Base-by-base conservation (phyloP, 2,329 filamentous ascomycete genomes). In the Xylaria sp. region DNA sequence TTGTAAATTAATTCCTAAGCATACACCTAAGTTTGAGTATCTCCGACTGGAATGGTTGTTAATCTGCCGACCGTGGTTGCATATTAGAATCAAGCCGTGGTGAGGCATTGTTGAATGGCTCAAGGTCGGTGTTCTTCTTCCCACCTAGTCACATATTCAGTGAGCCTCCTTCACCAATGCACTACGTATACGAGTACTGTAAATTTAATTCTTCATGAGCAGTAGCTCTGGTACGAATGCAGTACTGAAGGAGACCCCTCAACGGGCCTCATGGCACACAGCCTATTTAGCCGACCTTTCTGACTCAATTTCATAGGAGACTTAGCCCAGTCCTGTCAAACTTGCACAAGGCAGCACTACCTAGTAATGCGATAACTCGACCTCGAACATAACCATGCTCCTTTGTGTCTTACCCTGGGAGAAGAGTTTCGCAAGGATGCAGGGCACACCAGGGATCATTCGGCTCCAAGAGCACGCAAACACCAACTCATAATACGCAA, bases 281-380 rank as follows among this genome's bases (percentile, higher is more conserved):
- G 46, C 34, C 49, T 54, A 37, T 34, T 46, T 18, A 7, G 6
- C 9, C 4, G 11, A 11, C n/a, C 8, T 2, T 16, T 13, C 34
- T 2, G 13, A 11, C 30, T 35, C 39, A 18, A 30, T 49, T 13
- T 9, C 42, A 11, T 16, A 7, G 6, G 10, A 34, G 5, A 42
- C 19, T 34, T 18, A 55, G 34, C n/a, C 37, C 44, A 5, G 50
- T 54, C 35, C 37, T 7, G 8, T 13, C 42, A 23, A 19, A 35
- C 39, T 52, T 55, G 18, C 42, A 16, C 44, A 34, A 51, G 46
- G 51, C 30, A 57, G 46, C 53, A 52, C 52, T 35, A 30, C 34
- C 34, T 59, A 61, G 30, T 52, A 54, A 59, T 63, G 57, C 61
- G n/a, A 55, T 34, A 18, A 48, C 50, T 35, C 9, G 6, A 13